Evolutionary conservation across 805 yeast species (phyloP), one percentile per base, ranked within the genome.

Genomic region (Candida chauliodis): DNA sequence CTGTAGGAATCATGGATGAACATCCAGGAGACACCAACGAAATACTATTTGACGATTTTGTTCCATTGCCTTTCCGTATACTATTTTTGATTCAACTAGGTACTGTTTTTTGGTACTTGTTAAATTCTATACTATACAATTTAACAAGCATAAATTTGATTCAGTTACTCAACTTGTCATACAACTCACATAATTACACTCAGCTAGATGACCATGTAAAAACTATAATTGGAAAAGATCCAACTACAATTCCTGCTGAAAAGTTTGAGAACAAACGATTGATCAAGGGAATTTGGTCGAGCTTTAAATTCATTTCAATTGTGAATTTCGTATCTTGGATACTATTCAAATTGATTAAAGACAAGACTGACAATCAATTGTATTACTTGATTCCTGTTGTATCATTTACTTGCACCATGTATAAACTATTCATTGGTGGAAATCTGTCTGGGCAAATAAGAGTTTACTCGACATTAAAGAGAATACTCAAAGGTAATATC

Each of bases 401-500:
- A 15, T 36, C 47, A 24, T 37, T 41, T 17, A 10, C 34, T 3
- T 44, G 30, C 22, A 30, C 34, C 8, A 17, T 41, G 6, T 44
- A 40, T 26, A 32, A 33, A 17, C 8, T 48, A 8, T 41, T 37
- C 28, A 35, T 34, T 10, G 20, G 39, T 9, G 22, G 32, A 4
- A 40, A 20, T 8, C 38, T 16, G 13, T 13, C 19, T 11, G 69
- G 76, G 2, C 66, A 60, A 40, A 43, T 46, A 36, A 55, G 87
- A 27, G 58, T 81, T 14, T 53, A 63, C 30, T 52, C 69, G 15
- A 75, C 86, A 0, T 46, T 79, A 27, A 62, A 61, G 36, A 63
- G 95, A 36, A 65, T 85, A 3, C 36, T 73, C 4, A 36, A 53
- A 2, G 95, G 95, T 2, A 67, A 71, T 2, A 78, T 87, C 22